phyloP scores from a whole-genome alignment of 2,329 filamentous ascomycete genomes.

The Aspergillus terreus region DNA sequence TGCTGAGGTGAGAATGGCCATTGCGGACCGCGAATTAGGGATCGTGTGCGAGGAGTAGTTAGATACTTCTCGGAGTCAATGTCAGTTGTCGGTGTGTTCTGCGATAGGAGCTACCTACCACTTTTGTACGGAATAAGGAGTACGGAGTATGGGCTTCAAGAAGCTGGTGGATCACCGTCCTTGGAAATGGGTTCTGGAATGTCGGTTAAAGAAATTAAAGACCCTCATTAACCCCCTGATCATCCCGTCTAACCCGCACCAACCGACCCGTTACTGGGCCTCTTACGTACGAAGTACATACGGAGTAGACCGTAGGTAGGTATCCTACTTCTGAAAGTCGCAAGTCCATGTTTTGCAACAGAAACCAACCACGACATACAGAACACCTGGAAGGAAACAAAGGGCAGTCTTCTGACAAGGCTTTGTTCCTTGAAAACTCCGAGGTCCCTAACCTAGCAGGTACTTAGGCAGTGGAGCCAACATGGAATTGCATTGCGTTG shows the following conservation, averaged over 20 bases:
- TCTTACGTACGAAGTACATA: not conserved
- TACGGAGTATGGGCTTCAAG: no score
- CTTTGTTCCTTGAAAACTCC: no score
- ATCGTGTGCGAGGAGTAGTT: constrained; percentile 18
- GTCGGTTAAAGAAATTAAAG: not conserved
- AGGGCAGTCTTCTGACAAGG: no score
- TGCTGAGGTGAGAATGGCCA: constrained; percentile 34
- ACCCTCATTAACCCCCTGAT: constrained; percentile 4
- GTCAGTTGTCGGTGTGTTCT: not conserved
- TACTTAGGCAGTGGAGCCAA: no score
- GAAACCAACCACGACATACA: no score
- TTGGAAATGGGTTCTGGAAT: constrained; percentile 2
- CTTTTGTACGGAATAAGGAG: not conserved
- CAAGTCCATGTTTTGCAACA: no score
- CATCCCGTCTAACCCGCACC: constrained; percentile 1
- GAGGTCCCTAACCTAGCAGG: no score
- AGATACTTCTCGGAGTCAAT: not conserved
- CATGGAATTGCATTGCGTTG: no score
- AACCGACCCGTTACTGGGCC: not conserved
- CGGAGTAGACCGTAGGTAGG: no score
- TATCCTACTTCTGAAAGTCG: no score
- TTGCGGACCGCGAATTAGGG: constrained; percentile 30
- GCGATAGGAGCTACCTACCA: no score
- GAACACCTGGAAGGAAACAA: no score
- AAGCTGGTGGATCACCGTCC: not conserved